Percentiles rank a stretch among this genome's conserved stretches.
Evolutionary conservation across 208 protist species (phyloP).

Genomic region (Acanthamoeba comandoni): DNA sequence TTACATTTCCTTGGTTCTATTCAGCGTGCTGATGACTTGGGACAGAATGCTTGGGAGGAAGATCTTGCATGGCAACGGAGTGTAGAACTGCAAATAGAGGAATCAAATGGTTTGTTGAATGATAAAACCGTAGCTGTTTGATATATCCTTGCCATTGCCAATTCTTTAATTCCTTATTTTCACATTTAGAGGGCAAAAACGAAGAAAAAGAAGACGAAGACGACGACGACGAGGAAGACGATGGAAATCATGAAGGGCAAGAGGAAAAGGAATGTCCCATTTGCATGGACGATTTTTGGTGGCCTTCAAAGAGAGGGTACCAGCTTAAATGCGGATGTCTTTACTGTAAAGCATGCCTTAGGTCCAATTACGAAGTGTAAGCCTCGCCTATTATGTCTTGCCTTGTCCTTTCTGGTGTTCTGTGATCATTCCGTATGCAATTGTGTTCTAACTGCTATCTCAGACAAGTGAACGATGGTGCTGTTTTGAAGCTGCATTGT

Average conservation of each 20-base stretch:
- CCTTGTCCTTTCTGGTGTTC: neutral
- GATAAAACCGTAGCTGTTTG: no score
- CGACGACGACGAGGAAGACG: constrained; percentile 5
- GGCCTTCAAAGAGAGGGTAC: constrained; percentile 62
- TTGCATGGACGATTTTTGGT: constrained; percentile 73
- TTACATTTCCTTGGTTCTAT: neutral
- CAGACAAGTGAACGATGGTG: constrained; percentile 68
- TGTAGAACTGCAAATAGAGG: no score
- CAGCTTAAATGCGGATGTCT: constrained; percentile 70
- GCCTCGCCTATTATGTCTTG: neutral
- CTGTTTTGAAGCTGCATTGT: constrained; percentile 42
- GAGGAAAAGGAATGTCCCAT: constrained; percentile 65
- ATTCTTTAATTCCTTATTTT: no score
- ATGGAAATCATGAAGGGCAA: constrained; percentile 56
- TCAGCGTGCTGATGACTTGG: neutral
- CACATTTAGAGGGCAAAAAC: no score
- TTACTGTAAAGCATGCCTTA: constrained; percentile 62
- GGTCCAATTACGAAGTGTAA: constrained; percentile 31
- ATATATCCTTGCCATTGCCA: no score
- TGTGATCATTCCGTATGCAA: neutral
- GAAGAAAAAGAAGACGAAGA: neutral
- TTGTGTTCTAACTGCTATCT: no score
- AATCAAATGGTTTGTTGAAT: no score
- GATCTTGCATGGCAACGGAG: no score
- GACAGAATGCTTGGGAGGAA: no score